Percentiles rank a stretch among this genome's conserved stretches.
These are phyloP conservation scores for Lophiostoma macrostomum DNA, from an alignment of 495 filamentous ascomycete genomes.

Conservation along the genomic window DNA sequence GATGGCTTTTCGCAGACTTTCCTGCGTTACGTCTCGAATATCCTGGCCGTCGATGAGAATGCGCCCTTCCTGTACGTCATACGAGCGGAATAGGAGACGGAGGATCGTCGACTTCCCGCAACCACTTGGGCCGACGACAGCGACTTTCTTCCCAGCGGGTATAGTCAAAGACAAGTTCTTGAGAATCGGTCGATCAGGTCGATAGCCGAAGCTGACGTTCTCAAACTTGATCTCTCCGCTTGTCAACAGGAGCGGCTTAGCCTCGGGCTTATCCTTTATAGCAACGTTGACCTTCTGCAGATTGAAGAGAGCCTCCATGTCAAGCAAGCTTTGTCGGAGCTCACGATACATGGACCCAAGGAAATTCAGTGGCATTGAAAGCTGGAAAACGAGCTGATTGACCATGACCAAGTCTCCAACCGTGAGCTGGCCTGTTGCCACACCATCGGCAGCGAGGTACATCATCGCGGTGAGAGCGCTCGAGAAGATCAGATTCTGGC, in stretches of 20 bases:
- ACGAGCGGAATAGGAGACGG: slow-evolving; percentile 87
- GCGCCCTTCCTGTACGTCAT: slow-evolving; percentile 81
- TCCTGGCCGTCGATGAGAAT: slow-evolving; percentile 95
- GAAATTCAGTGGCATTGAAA: slow-evolving; percentile 95
- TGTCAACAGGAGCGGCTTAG: slow-evolving; percentile 65
- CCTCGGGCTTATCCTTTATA: slow-evolving; percentile 70
- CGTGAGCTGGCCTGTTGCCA: slow-evolving; percentile 73
- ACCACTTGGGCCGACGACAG: slow-evolving; percentile 90
- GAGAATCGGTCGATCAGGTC: slow-evolving; percentile 81
- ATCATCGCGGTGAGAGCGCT: slow-evolving; percentile 96
- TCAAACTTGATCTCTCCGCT: slow-evolving; percentile 91
- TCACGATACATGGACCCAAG: slow-evolving; percentile 94
- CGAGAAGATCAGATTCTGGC: slow-evolving; percentile 98
- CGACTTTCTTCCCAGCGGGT: slow-evolving; percentile 91
- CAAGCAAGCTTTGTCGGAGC: slow-evolving; percentile 85
- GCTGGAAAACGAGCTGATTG: slow-evolving; percentile 97
- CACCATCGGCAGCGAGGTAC: slow-evolving; percentile 88
- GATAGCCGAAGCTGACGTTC: slow-evolving; percentile 93
- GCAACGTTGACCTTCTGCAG: slow-evolving; percentile 96
- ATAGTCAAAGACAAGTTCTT: slow-evolving; percentile 82
- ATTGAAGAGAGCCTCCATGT: slow-evolving; percentile 99
- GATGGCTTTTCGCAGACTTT: slow-evolving; percentile 80
- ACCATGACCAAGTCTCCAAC: slow-evolving; percentile 99
- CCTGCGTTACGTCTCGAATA: slow-evolving; percentile 73
- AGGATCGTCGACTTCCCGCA: slow-evolving; percentile 96